Evolutionary conservation across 352 stramenopile species (phyloP).

Genomic region (Phytophthora pluvialis): DNA sequence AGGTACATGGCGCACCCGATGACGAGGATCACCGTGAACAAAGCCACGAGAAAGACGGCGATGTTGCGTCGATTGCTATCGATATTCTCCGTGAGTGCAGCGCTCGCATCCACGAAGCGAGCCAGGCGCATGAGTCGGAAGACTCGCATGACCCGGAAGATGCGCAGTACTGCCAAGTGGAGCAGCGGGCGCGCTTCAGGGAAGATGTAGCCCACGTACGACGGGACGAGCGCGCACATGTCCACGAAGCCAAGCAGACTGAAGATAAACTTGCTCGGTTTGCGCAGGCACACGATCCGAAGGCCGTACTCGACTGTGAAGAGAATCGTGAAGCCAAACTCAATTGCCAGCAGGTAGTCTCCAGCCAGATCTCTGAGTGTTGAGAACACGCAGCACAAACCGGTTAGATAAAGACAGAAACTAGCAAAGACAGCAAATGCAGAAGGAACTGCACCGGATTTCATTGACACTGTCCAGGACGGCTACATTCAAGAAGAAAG

Average conservation of each 20-base stretch:
- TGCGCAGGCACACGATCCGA: slow-evolving; percentile 66
- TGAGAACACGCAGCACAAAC: not conserved
- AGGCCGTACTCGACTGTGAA: slow-evolving; percentile 84
- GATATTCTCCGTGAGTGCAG: slow-evolving; percentile 79
- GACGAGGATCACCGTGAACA: slow-evolving; percentile 80
- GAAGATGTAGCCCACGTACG: slow-evolving; percentile 78
- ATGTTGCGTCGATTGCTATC: slow-evolving; percentile 82
- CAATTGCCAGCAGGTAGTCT: slow-evolving; percentile 66
- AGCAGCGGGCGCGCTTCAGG: slow-evolving; percentile 67
- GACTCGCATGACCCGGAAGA: slow-evolving; percentile 84
- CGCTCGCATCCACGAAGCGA: slow-evolving; percentile 76
- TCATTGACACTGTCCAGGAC: slow-evolving; percentile 75
- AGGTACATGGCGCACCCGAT: slow-evolving; percentile 87
- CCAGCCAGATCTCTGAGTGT: slow-evolving; percentile 57
- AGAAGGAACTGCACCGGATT: slow-evolving; percentile 47
- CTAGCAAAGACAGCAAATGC: not conserved
- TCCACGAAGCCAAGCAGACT: slow-evolving; percentile 82
- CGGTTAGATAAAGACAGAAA: not conserved
- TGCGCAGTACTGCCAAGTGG: slow-evolving; percentile 74
- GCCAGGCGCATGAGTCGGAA: slow-evolving; percentile 78
- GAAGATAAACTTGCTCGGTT: slow-evolving; percentile 65
- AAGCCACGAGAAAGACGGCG: slow-evolving; percentile 72
- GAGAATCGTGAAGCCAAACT: slow-evolving; percentile 83
- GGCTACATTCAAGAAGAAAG: slow-evolving; percentile 32
- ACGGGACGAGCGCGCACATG: slow-evolving; percentile 76